Conservation (phyloP, 768 basidiomycete genomes). For the Leccinum imitatum region DNA sequence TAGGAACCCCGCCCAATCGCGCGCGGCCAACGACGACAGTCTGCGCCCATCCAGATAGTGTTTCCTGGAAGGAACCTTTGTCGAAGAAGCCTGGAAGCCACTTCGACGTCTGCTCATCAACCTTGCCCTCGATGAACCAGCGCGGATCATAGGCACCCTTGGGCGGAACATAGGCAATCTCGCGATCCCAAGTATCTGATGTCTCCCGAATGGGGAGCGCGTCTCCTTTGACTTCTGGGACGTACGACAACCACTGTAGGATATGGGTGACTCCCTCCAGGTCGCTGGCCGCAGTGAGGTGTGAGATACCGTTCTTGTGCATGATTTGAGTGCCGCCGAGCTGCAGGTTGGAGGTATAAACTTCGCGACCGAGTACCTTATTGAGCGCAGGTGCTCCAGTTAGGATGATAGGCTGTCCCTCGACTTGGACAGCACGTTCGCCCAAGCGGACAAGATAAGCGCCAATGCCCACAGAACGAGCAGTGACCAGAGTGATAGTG, state of each 20-base stretch:
- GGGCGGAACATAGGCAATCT: slow-evolving; percentile 85
- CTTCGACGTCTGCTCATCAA: slow-evolving; percentile 72
- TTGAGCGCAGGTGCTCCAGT: slow-evolving; percentile 96
- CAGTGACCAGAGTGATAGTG: slow-evolving; percentile 98
- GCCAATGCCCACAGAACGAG: slow-evolving; percentile 98
- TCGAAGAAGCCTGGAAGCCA: slow-evolving; percentile 96
- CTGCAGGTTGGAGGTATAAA: slow-evolving; percentile 97
- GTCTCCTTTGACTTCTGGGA: slow-evolving; percentile 80
- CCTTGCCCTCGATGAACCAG: slow-evolving; percentile 96
- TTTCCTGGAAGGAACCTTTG: slow-evolving; percentile 97
- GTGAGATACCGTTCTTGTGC: slow-evolving; percentile 99
- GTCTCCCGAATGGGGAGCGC: slow-evolving; percentile 76
- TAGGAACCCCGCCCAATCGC: slow-evolving; percentile 93
- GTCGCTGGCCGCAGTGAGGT: slow-evolving; percentile 92
- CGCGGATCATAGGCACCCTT: slow-evolving; percentile 96
- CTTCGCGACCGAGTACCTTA: slow-evolving; percentile 98
- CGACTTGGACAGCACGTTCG: slow-evolving; percentile 96
- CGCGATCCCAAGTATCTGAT: slow-evolving; percentile 86
- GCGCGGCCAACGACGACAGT: slow-evolving; percentile 97
- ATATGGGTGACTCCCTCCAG: slow-evolving; percentile 94
- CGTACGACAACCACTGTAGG: slow-evolving; percentile 91
- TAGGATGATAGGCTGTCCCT: slow-evolving; percentile 98
- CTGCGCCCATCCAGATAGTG: slow-evolving; percentile 98
- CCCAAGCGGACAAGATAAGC: slow-evolving; percentile 98
- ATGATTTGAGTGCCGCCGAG: slow-evolving; percentile 99